Conservation (phyloP, 257 asterid genomes). For the Lycium barbarum region DNA sequence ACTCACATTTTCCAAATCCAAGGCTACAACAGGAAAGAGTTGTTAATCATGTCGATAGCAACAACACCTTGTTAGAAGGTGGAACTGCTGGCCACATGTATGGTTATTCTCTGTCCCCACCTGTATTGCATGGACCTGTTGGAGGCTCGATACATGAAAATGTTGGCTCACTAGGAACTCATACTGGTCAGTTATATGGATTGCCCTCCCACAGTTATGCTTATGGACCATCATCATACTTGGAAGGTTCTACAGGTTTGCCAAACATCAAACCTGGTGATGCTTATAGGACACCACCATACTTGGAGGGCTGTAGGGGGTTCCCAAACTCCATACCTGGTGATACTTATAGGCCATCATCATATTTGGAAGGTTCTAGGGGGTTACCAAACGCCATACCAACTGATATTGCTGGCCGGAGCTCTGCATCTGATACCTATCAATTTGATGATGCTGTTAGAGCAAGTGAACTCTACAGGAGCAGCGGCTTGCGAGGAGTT, state of each 20-base stretch:
- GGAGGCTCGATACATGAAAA: no score
- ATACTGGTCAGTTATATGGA: slow-evolving; percentile 45
- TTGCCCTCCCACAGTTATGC: not conserved
- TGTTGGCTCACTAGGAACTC: slow-evolving; percentile 27
- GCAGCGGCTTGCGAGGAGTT: slow-evolving; percentile 35
- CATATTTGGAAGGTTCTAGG: slow-evolving; percentile 11
- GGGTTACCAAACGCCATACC: slow-evolving; percentile 45
- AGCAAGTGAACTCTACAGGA: slow-evolving; percentile 50
- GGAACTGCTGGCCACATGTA: slow-evolving; percentile 40
- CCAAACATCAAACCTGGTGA: not conserved
- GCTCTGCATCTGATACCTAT: slow-evolving; percentile 60
- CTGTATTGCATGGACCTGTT: slow-evolving; percentile 13
- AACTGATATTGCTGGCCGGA: slow-evolving; percentile 45
- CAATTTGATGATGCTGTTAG: slow-evolving; percentile 67
- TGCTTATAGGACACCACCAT: not conserved
- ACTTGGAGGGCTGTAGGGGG: not conserved
- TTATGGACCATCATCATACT: not conserved
- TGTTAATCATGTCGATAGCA: slow-evolving; percentile 4
- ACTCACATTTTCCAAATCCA: slow-evolving; percentile 46
- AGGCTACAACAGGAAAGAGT: slow-evolving; percentile 46
- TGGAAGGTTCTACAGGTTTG: not conserved
- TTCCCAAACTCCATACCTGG: not conserved
- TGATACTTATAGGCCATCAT: not conserved
- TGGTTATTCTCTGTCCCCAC: slow-evolving; percentile 7
- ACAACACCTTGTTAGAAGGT: not conserved